Conservation (phyloP, 2,329 filamentous ascomycete genomes). For the Fusarium dlaminii region DNA sequence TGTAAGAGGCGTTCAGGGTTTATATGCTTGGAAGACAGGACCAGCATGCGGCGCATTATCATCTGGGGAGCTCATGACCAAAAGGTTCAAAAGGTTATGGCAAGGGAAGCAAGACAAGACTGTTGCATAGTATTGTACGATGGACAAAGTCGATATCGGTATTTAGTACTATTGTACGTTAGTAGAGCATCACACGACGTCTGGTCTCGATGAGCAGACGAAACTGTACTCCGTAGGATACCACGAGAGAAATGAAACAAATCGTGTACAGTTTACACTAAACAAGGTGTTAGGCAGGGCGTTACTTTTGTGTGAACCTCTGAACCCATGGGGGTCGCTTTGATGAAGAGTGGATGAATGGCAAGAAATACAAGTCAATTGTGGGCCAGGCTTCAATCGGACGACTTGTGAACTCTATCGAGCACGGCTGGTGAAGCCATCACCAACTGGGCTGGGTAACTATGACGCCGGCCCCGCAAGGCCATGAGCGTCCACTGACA, state of each 20-base stretch:
- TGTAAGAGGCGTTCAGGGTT: constrained; percentile 8
- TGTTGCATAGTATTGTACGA: constrained; percentile 8
- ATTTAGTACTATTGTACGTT: constrained; percentile 19
- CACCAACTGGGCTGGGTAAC: constrained; percentile 1
- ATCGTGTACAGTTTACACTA: neutral
- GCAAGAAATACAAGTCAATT: neutral
- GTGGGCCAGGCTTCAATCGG: neutral
- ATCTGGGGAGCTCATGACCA: neutral
- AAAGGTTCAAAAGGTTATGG: neutral
- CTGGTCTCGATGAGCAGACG: neutral
- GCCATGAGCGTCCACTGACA: neutral
- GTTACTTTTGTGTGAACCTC: neutral
- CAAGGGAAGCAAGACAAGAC: constrained; percentile 1
- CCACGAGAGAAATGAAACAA: neutral
- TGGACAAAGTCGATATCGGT: constrained; percentile 3
- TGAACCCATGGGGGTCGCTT: neutral
- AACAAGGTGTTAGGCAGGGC: neutral
- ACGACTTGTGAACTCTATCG: constrained; percentile 16
- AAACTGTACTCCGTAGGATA: neutral
- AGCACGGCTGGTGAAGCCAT: constrained; percentile 20
- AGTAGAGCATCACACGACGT: constrained; percentile 4
- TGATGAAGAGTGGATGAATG: neutral
- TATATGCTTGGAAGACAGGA: constrained; percentile 33
- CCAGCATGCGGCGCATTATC: constrained; percentile 22
- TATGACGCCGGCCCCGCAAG: neutral